Evolutionary conservation across 1,284 basidiomycete species (phyloP).

Genomic region (Boletus sp.): DNA sequence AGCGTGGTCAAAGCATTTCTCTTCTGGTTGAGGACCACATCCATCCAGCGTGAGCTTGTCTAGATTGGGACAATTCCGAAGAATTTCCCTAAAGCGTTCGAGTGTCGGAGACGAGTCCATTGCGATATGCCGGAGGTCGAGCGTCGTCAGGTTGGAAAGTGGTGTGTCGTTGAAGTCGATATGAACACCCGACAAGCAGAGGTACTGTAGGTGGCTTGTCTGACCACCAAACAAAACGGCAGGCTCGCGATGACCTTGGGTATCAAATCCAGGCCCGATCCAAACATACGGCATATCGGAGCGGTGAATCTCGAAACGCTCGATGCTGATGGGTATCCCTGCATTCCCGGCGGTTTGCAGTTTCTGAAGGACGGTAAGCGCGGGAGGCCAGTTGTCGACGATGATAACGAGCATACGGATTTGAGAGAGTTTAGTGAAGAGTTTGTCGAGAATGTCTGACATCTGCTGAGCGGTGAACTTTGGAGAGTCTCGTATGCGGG

Average conservation of each 20-base stretch:
- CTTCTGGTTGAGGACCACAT: conserved; percentile 45
- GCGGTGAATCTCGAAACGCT: conserved; percentile 59
- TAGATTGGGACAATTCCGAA: conserved; percentile 45
- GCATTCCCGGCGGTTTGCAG: conserved; percentile 37
- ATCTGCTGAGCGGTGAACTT: conserved; percentile 43
- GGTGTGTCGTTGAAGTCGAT: conserved; percentile 50
- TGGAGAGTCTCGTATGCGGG: conserved; percentile 18
- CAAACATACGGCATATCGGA: conserved; percentile 43
- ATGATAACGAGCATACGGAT: conserved; percentile 55
- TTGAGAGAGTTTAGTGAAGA: conserved; percentile 47
- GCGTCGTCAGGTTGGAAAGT: conserved; percentile 48
- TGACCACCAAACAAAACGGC: conserved; percentile 47
- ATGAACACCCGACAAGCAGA: conserved; percentile 53
- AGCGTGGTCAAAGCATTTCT: conserved; percentile 20
- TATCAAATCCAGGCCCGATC: conserved; percentile 37
- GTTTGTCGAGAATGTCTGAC: conserved; percentile 39
- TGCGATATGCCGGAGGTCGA: conserved; percentile 59
- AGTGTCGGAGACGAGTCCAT: conserved; percentile 45
- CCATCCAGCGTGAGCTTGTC: conserved; percentile 54
- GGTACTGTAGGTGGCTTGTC: conserved; percentile 40
- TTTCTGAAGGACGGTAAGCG: conserved; percentile 45
- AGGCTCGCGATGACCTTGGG: conserved; percentile 30
- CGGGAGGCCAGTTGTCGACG: conserved; percentile 48
- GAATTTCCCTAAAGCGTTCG: conserved; percentile 47
- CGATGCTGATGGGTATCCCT: conserved; percentile 39